These are phyloP conservation scores for Leccinum insolens DNA, from an alignment of 1,284 basidiomycete genomes.

Conservation along the genomic window DNA sequence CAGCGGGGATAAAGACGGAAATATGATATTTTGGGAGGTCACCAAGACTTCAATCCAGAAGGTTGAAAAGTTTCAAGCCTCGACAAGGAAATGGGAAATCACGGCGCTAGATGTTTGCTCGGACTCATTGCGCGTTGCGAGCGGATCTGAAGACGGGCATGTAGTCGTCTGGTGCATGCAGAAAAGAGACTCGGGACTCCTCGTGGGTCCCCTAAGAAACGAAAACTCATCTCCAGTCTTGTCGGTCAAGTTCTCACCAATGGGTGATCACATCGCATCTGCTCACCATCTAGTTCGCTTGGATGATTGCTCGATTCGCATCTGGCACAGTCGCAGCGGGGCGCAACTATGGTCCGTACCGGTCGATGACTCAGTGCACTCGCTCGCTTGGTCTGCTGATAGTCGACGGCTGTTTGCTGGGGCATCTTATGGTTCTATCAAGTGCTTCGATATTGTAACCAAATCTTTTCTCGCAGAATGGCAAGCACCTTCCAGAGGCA, in stretches of 20 bases:
- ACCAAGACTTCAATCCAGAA: not conserved
- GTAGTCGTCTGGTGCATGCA: slow-evolving; percentile 23
- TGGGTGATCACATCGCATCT: slow-evolving; percentile 14
- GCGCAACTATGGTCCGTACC: not conserved
- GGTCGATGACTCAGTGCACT: not conserved
- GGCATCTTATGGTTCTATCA: slow-evolving; percentile 2
- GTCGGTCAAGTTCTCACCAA: slow-evolving; percentile 23
- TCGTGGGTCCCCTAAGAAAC: not conserved
- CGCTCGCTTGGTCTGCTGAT: slow-evolving; percentile 18
- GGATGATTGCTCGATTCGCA: not conserved
- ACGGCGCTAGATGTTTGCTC: slow-evolving; percentile 10
- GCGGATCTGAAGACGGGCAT: slow-evolving; percentile 9
- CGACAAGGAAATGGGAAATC: not conserved
- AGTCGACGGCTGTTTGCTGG: slow-evolving; percentile 6
- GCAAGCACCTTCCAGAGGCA: not conserved
- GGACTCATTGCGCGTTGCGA: slow-evolving; percentile 7
- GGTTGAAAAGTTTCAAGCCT: not conserved
- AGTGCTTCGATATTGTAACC: slow-evolving; percentile 4
- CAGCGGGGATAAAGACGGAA: not conserved
- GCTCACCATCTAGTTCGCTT: not conserved
- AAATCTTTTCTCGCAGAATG: not conserved
- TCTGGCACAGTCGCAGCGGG: slow-evolving; percentile 19
- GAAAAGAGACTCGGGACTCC: not conserved
- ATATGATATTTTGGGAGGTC: not conserved
- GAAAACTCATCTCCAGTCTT: slow-evolving; percentile 1